Base-by-base conservation (phyloP, 495 filamentous ascomycete species). In the Acidomyces sp. region DNA sequence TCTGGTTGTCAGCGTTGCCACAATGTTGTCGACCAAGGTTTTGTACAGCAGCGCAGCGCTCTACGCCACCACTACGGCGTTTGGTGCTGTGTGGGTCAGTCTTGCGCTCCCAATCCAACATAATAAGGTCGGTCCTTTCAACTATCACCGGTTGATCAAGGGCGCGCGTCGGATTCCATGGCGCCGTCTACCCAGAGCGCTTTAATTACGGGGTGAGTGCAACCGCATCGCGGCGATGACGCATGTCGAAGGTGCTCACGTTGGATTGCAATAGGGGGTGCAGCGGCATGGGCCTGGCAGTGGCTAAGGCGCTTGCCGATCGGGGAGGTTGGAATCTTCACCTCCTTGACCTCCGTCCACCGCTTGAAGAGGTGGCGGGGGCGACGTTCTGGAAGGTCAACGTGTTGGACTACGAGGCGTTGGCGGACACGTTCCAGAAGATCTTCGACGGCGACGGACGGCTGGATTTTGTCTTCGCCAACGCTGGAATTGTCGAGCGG, bases 1-100 rank as follows among this genome's bases (percentile, higher is more conserved):
- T n/a, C n/a, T n/a, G n/a, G n/a, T 70, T 68, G 20, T 76, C 77
- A 11, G 74, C 67, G 3, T 65, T 65, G 1, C 79, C 71, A 11
- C 75, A 74, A 48, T 48, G 45, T 31, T 43, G 21, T 18, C 30
- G 16, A 21, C 23, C 39, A 31, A 38, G 33, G 21, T 38, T 7
- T 25, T 49, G 3, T 39, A 34, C 41, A 27, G 16, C 17, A 31
- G 39, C 19, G 29, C 46, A 20, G 46, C 46, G 13, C 11, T 35
- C 13, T 48, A 37, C 39, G 45, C 45, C 3, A 43, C 32, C 12
- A 33, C 29, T 15, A 44, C 24, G 22, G 41, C 46, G 29, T 39
- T 49, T 30, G 26, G 30, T 25, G 46, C 40, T 15, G 40, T 44
- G 3, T 49, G 40, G 41, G 18, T 49, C 20, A 34, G 34, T 34